Percentiles rank a stretch among this genome's conserved stretches.
Conservation (phyloP, 768 basidiomycete genomes). For the Hericium coralloides region DNA sequence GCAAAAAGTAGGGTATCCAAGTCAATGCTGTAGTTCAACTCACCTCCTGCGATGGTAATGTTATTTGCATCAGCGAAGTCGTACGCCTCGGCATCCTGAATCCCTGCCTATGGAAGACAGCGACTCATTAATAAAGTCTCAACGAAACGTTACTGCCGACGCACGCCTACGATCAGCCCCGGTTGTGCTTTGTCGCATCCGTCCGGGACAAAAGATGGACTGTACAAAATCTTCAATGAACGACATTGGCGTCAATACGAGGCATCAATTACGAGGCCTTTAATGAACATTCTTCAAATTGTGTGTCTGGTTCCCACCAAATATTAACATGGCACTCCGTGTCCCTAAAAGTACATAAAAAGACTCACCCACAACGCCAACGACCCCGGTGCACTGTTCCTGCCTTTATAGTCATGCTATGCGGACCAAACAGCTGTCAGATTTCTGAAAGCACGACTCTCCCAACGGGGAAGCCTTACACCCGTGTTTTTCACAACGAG, state of each 20-base stretch:
- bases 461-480: neutral
- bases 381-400: constrained; percentile 18
- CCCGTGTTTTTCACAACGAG: constrained; percentile 26
- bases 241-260: too few relatives aligned
- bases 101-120: constrained; percentile 21
- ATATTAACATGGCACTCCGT: neutral
- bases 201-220: constrained; percentile 9
- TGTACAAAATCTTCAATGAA: constrained; percentile 10
- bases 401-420: constrained; percentile 25
- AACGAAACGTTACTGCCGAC: neutral
- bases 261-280: neutral
- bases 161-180: constrained; percentile 23
- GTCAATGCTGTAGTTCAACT: neutral
- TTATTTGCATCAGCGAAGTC: constrained; percentile 27
- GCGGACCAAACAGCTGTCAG: neutral
- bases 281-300: constrained; percentile 11
- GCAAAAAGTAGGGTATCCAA: neutral
- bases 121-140: neutral
- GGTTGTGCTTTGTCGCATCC: constrained; percentile 17
- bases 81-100: constrained; percentile 22
- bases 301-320: constrained; percentile 4
- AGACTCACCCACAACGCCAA: constrained; percentile 20
- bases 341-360: neutral
- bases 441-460: too few relatives aligned
- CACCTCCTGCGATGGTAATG: constrained; percentile 18